phyloP scores from a whole-genome alignment of 2,329 filamentous ascomycete genomes.

The Dothistroma pini region DNA sequence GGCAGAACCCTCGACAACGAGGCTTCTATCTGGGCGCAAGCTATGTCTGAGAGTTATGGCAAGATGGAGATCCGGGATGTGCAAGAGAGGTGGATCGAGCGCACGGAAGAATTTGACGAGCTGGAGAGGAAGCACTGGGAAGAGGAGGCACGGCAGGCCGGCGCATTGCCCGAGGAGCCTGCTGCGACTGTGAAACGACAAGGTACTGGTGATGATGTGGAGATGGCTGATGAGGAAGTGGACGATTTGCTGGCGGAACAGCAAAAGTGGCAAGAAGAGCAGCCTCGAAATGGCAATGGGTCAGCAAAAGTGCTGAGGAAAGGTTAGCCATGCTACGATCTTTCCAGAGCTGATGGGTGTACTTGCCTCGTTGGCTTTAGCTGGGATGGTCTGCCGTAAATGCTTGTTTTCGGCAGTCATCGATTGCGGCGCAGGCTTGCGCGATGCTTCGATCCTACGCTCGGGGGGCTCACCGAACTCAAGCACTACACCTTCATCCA shows the following conservation, averaged over 20 bases:
- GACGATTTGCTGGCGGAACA: constrained; percentile 32
- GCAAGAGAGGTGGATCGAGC: constrained; percentile 93
- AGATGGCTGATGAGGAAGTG: constrained; percentile 25
- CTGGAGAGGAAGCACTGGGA: constrained; percentile 71
- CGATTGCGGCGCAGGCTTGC: no score
- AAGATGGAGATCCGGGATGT: constrained; percentile 82
- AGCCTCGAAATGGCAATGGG: constrained; percentile 13
- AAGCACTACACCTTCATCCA: no score
- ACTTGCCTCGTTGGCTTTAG: background rate
- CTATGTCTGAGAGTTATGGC: constrained; percentile 68
- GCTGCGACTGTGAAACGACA: constrained; percentile 25
- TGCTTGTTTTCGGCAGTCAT: background rate
- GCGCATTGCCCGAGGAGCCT: constrained; percentile 27
- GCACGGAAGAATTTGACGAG: constrained; percentile 82
- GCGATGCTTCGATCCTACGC: no score
- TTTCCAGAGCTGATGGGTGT: background rate
- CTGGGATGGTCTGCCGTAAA: background rate
- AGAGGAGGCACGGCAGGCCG: constrained; percentile 58
- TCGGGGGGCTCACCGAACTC: no score
- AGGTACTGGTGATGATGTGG: constrained; percentile 20
- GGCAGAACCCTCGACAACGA: constrained; percentile 32
- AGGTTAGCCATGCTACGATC: background rate
- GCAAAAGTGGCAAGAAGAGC: constrained; percentile 28
- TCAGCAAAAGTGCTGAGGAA: constrained; percentile 23
- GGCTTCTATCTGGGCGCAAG: constrained; percentile 85